These are phyloP conservation scores for Pythium utonaiense DNA, from an alignment of 352 stramenopile species.

Conservation along the genomic window DNA sequence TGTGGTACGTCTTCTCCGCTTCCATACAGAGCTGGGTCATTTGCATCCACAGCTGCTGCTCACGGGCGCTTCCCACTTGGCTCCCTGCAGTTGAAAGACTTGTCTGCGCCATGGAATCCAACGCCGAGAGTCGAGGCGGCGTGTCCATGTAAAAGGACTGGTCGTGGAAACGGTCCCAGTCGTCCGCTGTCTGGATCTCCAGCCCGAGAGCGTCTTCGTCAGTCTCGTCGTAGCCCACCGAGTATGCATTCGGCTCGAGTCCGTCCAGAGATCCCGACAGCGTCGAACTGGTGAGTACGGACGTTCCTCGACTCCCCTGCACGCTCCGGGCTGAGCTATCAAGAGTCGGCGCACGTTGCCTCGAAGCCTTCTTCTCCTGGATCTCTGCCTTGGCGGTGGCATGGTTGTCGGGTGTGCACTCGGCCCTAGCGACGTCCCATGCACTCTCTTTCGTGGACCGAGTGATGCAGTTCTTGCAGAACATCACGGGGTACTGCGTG, in stretches of 20 bases:
- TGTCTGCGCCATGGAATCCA: not conserved
- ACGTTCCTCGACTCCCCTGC: constrained; percentile 4
- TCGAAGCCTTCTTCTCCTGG: too few species aligned
- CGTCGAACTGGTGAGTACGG: constrained; percentile 10
- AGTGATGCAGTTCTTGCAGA: constrained; percentile 33
- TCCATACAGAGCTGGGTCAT: constrained; percentile 53
- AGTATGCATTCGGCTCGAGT: constrained; percentile 5
- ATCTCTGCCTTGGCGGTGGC: not conserved
- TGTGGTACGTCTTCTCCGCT: constrained; percentile 50
- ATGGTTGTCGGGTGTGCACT: constrained; percentile 9
- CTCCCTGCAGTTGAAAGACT: not conserved
- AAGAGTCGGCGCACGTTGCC: not conserved
- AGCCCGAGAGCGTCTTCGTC: not conserved
- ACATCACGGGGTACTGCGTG: constrained; percentile 11
- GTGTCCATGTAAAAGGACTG: constrained; percentile 14
- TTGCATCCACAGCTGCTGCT: constrained; percentile 35
- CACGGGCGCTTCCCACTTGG: not conserved
- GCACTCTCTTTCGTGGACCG: constrained; percentile 14
- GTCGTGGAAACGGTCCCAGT: constrained; percentile 24
- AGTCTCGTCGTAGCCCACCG: not conserved
- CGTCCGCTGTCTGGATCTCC: constrained; percentile 21
- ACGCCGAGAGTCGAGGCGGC: constrained; percentile 8
- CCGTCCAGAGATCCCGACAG: constrained; percentile 14
- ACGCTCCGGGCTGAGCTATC: too few species aligned
- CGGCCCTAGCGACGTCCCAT: constrained; percentile 20